A percentile compares a stretch with the other conserved stretches of the same genome.
Conservation (phyloP, 345 rosid species). For the Rhodamnia rubescens region DNA sequence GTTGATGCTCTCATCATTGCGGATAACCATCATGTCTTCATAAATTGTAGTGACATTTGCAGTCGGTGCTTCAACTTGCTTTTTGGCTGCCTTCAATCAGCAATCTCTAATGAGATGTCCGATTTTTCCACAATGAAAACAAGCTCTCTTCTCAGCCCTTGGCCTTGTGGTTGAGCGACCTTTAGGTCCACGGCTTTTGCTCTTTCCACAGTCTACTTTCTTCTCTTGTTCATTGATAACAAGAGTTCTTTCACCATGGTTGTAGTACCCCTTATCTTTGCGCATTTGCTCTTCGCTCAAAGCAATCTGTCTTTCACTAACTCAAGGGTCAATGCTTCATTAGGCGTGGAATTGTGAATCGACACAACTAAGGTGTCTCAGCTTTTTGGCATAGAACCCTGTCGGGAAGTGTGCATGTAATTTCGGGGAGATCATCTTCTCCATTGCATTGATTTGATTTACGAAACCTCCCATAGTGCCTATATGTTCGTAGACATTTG, state of each 20-base stretch:
- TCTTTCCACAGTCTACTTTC: neutral
- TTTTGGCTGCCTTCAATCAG: neutral
- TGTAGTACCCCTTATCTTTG: neutral
- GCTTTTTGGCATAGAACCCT: neutral
- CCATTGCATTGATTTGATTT: neutral
- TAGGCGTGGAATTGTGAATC: neutral
- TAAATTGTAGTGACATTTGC: neutral
- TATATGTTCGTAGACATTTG: neutral
- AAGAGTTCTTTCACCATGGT: neutral
- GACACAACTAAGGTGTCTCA: rapidly evolving
- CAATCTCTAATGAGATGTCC: neutral
- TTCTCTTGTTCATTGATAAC: neutral
- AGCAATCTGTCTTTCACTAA: neutral
- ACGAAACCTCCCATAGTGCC: neutral
- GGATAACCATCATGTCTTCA: neutral
- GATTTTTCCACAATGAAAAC: too few species aligned
- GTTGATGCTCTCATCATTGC: neutral
- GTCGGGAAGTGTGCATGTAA: neutral
- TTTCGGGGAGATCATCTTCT: rapidly evolving
- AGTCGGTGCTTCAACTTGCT: neutral
- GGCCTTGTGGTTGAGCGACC: neutral
- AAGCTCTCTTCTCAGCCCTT: neutral
- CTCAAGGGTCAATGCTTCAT: neutral
- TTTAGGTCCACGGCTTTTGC: neutral
- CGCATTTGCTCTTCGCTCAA: neutral